These are phyloP conservation scores for Eucalyptus fibrosa DNA, from an alignment of 345 rosid species.

Conservation along the genomic window DNA sequence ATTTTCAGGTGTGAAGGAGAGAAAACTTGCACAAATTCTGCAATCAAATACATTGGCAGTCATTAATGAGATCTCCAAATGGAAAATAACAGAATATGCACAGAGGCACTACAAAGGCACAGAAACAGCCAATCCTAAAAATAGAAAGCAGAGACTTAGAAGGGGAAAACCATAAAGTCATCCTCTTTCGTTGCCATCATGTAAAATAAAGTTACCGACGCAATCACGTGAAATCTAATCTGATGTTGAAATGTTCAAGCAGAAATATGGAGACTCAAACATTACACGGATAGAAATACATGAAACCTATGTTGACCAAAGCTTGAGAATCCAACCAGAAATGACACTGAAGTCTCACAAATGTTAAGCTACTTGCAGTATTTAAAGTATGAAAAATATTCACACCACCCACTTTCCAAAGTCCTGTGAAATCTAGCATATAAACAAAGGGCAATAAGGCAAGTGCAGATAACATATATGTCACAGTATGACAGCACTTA, in stretches of 20 bases:
- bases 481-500: neutral
- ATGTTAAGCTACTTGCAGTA: neutral
- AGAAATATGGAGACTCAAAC: neutral
- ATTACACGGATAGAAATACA: neutral
- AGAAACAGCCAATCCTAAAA: neutral
- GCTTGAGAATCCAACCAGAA: neutral
- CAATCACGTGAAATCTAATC: neutral
- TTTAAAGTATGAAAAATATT: neutral
- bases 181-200: neutral
- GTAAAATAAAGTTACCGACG: neutral
- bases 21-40: conserved; percentile 90
- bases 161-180: neutral
- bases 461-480: neutral
- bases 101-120: neutral
- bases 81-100: neutral
- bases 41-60: neutral
- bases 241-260: neutral
- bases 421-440: neutral
- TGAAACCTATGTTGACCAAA: neutral
- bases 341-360: neutral
- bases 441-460: neutral
- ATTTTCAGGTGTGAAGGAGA: conserved; percentile 83
- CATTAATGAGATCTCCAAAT: neutral
- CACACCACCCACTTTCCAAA: neutral
- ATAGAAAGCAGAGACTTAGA: neutral